Percentiles rank a stretch among this genome's conserved stretches.
Conservation (phyloP, 345 rosid species). For the Tarenaya hassleriana region DNA sequence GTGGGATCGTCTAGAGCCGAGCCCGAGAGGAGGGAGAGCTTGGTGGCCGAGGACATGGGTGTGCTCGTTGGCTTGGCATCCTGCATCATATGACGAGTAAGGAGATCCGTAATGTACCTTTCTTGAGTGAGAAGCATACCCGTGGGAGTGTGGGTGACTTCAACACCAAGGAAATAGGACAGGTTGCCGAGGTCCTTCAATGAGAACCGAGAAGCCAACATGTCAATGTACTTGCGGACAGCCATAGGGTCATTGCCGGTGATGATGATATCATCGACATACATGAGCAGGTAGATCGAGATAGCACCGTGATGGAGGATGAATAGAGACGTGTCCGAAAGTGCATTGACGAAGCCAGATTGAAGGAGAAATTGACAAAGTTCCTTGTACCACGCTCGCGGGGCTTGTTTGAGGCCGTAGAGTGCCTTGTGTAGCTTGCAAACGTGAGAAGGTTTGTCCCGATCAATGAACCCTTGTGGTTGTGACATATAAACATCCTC, state of each 20-base stretch:
- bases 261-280: neutral
- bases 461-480: neutral
- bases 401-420: neutral
- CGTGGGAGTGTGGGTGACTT: accelerated
- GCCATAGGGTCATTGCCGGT: accelerated
- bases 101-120: neutral
- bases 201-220: neutral
- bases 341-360: neutral
- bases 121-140: conserved; percentile 4
- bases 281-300: neutral
- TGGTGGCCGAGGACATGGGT: neutral
- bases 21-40: neutral
- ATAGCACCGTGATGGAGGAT: neutral
- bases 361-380: neutral
- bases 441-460: neutral
- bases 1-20: neutral
- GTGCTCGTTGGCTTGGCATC: neutral
- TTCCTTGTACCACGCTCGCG: neutral
- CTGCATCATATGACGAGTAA: neutral
- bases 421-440: neutral
- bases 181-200: neutral
- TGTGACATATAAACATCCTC: neutral
- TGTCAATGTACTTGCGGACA: accelerated
- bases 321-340: neutral
- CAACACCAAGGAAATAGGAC: conserved; percentile 11